Conservation (phyloP, 805 yeast species). For the Metschnikowia noctiluminum region DNA sequence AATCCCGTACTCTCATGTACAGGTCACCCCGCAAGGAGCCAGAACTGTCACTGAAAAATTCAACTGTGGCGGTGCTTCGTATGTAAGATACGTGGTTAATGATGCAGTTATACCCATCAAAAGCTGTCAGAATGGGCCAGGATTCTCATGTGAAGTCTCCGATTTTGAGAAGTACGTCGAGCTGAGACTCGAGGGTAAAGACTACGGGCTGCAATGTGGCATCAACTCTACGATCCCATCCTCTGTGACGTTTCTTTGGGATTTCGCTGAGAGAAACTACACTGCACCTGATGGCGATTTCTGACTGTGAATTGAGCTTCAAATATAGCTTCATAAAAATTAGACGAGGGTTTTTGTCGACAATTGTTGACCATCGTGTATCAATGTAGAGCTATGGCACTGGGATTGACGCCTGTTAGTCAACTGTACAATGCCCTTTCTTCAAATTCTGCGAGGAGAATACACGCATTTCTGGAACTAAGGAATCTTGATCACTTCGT, state of each 20-base stretch:
- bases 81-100: conserved; percentile 38
- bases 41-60: conserved; percentile 37
- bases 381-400: no score
- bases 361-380: not conserved
- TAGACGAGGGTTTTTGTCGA: no score
- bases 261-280: conserved; percentile 25
- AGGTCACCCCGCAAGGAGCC: conserved; percentile 40
- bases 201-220: conserved; percentile 28
- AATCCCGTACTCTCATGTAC: conserved; percentile 42
- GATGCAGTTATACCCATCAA: conserved; percentile 39
- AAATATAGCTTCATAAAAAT: not conserved
- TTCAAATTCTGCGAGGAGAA: no score
- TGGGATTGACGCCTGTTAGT: no score
- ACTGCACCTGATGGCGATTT: conserved; percentile 21
- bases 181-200: conserved; percentile 24
- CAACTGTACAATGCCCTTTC: no score
- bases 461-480: no score
- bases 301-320: not conserved
- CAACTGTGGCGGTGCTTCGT: conserved; percentile 27
- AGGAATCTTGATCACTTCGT: no score
- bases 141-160: conserved; percentile 38
- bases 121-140: conserved; percentile 38
- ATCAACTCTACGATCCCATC: conserved; percentile 21
- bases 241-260: conserved; percentile 41
- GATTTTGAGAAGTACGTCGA: conserved; percentile 31